These are phyloP conservation scores for Fomitopsis pulvina DNA, from an alignment of 768 basidiomycete genomes.

Conservation along the genomic window DNA sequence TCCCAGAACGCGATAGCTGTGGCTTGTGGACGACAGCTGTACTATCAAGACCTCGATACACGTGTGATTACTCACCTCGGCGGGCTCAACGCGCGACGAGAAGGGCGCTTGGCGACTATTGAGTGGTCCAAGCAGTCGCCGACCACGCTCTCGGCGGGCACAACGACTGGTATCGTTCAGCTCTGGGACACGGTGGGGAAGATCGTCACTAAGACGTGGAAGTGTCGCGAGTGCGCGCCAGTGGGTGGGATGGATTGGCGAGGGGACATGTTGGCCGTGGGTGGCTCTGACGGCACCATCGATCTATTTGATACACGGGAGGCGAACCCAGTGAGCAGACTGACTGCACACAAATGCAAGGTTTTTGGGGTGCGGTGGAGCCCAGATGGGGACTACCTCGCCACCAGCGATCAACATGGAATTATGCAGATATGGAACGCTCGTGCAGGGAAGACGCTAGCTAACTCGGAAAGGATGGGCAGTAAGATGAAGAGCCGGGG, in stretches of 20 bases:
- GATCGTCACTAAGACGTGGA: conserved; percentile 27
- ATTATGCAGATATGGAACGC: conserved; percentile 39
- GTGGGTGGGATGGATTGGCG: conserved; percentile 38
- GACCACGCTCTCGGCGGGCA: conserved; percentile 44
- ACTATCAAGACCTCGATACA: conserved; percentile 55
- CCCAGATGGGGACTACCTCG: conserved; percentile 32
- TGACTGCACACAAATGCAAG: conserved; percentile 27
- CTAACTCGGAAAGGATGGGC: conserved; percentile 25
- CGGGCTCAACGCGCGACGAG: conserved; percentile 25
- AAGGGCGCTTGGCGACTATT: conserved; percentile 39
- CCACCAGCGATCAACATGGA: conserved; percentile 35
- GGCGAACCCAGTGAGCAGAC: conserved; percentile 21
- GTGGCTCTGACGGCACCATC: conserved; percentile 32
- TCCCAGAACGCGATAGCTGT: conserved; percentile 53
- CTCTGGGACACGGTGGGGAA: conserved; percentile 43
- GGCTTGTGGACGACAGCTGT: conserved; percentile 51
- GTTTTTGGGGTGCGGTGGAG: conserved; percentile 37
- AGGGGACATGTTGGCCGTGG: conserved; percentile 31
- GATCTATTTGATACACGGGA: conserved; percentile 31
- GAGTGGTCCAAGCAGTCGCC: conserved; percentile 44
- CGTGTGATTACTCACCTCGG: conserved; percentile 48
- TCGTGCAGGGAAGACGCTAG: conserved; percentile 27
- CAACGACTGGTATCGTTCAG: conserved; percentile 41
- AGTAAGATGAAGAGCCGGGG: conserved; percentile 37
- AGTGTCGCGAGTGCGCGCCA: conserved; percentile 22